These are phyloP conservation scores for Coemansia sp. DNA, from an alignment of 192 early-diverging fungal genomes.

Conservation along the genomic window DNA sequence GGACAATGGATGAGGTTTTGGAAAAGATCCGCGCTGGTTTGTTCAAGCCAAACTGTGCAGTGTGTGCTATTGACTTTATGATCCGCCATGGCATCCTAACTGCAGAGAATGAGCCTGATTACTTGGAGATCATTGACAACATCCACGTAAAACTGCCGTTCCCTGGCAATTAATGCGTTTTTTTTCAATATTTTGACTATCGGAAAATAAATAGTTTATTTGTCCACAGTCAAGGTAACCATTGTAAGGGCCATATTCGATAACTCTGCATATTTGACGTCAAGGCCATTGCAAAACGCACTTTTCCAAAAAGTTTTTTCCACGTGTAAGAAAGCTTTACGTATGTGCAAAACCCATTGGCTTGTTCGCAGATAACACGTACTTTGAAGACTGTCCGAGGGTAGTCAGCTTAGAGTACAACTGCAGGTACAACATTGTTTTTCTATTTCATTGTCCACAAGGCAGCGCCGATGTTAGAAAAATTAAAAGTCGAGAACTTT, in stretches of 20 bases:
- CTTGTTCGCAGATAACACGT: background rate
- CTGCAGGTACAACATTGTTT: background rate
- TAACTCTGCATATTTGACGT: too few species aligned
- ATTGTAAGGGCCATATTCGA: too few species aligned
- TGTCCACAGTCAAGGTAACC: too few species aligned
- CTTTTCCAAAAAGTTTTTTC: too few species aligned
- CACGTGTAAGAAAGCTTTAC: background rate
- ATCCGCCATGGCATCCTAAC: slow-evolving; percentile 74
- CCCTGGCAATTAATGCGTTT: slow-evolving; percentile 44
- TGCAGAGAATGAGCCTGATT: slow-evolving; percentile 82
- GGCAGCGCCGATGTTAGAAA: background rate
- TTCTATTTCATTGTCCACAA: background rate
- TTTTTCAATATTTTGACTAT: too few species aligned
- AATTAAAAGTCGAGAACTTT: background rate
- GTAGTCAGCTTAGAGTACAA: background rate
- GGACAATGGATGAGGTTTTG: slow-evolving; percentile 62
- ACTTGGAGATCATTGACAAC: slow-evolving; percentile 67
- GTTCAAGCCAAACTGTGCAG: slow-evolving; percentile 88
- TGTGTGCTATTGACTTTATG: slow-evolving; percentile 82
- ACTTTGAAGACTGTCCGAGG: background rate
- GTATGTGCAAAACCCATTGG: background rate
- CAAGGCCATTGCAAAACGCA: background rate
- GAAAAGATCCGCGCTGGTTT: slow-evolving; percentile 47
- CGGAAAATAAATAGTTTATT: too few species aligned
- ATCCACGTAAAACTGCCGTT: slow-evolving; percentile 70